phyloP scores from a whole-genome alignment of 257 asterid species.

The Anisodus acutangulus region DNA sequence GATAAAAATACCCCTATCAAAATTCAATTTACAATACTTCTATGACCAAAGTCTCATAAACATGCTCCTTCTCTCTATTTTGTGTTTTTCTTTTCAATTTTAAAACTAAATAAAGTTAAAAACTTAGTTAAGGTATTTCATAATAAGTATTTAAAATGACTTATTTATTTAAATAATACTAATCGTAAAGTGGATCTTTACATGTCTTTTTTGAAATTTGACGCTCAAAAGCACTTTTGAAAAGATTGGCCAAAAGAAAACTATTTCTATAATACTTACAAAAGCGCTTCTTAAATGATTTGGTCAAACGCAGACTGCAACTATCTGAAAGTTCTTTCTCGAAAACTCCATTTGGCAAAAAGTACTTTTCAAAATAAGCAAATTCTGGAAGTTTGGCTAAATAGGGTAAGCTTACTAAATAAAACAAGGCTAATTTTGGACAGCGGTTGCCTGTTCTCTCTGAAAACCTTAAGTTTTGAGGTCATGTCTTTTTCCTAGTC shows the following conservation, averaged over 20 bases:
- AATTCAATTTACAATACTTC: neutral
- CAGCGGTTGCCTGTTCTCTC: neutral
- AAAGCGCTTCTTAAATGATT: neutral
- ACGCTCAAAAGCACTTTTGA: neutral
- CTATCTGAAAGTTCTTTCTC: neutral
- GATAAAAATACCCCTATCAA: neutral
- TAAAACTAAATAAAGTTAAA: neutral
- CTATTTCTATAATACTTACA: neutral
- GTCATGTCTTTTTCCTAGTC: neutral
- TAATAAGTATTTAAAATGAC: neutral
- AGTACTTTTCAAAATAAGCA: conserved; percentile 7
- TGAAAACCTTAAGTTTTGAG: neutral
- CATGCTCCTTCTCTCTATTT: neutral
- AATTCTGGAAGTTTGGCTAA: neutral
- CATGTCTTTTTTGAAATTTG: neutral
- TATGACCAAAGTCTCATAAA: neutral
- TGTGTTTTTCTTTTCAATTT: neutral
- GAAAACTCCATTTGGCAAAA: neutral
- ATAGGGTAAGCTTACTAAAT: neutral
- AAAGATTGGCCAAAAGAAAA: neutral
- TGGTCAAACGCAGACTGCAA: neutral
- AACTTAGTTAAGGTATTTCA: neutral
- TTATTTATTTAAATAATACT: neutral
- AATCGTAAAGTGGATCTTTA: neutral
- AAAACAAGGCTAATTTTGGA: neutral